A percentile compares a stretch with the other conserved stretches of the same genome.
Evolutionary conservation across 23 red algal species (phyloP).

Genomic region (Pyropia yezoensis): DNA sequence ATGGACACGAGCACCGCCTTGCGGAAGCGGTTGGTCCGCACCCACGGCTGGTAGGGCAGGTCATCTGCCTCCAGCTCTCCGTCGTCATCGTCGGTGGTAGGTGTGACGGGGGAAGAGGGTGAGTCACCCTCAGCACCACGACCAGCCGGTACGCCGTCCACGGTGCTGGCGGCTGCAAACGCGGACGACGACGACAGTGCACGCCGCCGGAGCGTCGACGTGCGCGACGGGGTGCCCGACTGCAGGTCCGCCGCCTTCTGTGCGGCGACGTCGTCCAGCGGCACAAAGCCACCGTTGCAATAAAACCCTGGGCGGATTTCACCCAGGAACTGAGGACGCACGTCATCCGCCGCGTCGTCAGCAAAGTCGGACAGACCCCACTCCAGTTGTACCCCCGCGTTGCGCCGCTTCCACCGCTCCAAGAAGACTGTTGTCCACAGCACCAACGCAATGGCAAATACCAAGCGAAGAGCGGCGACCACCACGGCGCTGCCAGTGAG

Average conservation of each 20-base stretch:
- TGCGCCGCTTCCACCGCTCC: slow-evolving; percentile 65
- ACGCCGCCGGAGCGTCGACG: background rate
- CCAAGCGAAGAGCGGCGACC: slow-evolving; percentile 26
- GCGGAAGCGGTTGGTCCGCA: slow-evolving; percentile 3
- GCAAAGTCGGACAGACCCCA: slow-evolving; percentile 59
- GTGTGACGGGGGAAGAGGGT: background rate
- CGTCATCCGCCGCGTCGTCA: slow-evolving; percentile 51
- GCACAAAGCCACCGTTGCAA: slow-evolving; percentile 49
- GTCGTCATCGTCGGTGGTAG: background rate
- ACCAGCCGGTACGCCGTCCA: no score
- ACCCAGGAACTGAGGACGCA: slow-evolving; percentile 42
- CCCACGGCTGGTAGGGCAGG: slow-evolving; percentile 1
- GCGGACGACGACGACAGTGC: no score
- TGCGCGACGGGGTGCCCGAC: background rate
- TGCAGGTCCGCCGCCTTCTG: background rate
- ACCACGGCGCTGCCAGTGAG: slow-evolving; percentile 7
- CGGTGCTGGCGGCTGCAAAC: no score
- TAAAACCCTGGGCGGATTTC: slow-evolving; percentile 50
- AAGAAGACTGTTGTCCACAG: slow-evolving; percentile 63
- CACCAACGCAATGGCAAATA: slow-evolving; percentile 35
- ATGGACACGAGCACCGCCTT: slow-evolving; percentile 8
- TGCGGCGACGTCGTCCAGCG: slow-evolving; percentile 26
- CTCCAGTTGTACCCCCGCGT: slow-evolving; percentile 24
- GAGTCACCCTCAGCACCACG: no score
- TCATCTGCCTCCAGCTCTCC: background rate